These are phyloP conservation scores for Patellifolia procumbens DNA, from an alignment of 179 eudicot genomes.

Conservation along the genomic window DNA sequence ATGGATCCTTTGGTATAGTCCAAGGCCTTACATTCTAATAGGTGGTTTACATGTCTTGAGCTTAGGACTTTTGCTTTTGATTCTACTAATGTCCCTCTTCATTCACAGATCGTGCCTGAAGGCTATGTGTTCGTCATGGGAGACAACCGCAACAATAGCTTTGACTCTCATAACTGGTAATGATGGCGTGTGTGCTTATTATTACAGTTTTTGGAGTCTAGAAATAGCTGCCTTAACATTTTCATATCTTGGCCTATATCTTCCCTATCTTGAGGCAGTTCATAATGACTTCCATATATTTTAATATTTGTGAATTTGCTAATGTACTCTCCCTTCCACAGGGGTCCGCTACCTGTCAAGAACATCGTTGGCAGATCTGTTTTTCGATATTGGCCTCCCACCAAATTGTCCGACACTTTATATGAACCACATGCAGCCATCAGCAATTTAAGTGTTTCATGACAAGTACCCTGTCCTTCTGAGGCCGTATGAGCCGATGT, in stretches of 20 bases:
- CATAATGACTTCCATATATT: background rate
- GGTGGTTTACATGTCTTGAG: background rate
- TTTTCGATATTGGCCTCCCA: conserved; percentile 89
- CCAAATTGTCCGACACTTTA: conserved; percentile 59
- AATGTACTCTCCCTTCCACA: conserved; percentile 29
- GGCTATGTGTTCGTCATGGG: conserved; percentile 56
- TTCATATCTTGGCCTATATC: background rate
- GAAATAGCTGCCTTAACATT: background rate
- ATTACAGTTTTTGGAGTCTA: background rate
- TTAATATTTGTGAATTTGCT: too few species aligned
- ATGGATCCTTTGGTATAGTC: conserved; percentile 73
- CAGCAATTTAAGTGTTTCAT: conserved; percentile 41
- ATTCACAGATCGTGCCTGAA: conserved; percentile 43
- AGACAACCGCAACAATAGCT: conserved; percentile 56
- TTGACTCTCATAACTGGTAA: conserved; percentile 52
- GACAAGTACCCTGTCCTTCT: conserved; percentile 17
- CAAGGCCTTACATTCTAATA: background rate
- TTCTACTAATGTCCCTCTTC: background rate
- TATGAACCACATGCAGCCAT: conserved; percentile 29
- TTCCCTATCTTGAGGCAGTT: background rate
- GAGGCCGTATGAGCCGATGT: background rate
- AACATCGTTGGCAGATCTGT: conserved; percentile 84
- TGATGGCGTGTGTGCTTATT: background rate
- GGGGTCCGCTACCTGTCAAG: conserved; percentile 95
- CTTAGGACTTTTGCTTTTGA: background rate